A percentile compares a stretch with the other conserved stretches of the same genome.
Evolutionary conservation across 177 flowering plant species (phyloP).

Genomic region (Vitis hybrid): DNA sequence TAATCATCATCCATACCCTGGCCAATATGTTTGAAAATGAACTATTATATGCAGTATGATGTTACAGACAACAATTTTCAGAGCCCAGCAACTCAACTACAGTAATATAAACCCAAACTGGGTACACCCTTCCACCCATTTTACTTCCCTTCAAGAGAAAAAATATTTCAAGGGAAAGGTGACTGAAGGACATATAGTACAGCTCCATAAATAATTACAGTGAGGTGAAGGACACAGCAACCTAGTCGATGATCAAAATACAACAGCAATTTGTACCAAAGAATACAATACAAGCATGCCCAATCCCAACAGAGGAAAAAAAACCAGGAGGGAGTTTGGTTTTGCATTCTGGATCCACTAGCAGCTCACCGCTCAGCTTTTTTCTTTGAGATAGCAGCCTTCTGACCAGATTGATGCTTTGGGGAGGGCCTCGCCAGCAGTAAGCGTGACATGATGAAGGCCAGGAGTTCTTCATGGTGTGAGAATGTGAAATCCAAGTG

Average conservation of each 20-base stretch:
- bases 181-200: background rate
- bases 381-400: conserved; percentile 35
- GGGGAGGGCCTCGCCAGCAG: conserved; percentile 51
- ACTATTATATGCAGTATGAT: conserved; percentile 1
- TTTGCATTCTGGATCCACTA: background rate
- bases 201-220: background rate
- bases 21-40: no score
- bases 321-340: background rate
- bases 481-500: conserved; percentile 95
- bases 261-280: no score
- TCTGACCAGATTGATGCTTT: conserved; percentile 22
- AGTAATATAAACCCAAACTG: background rate
- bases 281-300: background rate
- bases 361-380: conserved; percentile 13
- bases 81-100: background rate
- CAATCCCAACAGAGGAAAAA: background rate
- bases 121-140: background rate
- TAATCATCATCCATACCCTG: no score
- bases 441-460: conserved; percentile 85
- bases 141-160: conserved; percentile 2
- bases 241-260: background rate
- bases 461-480: conserved; percentile 83
- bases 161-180: background rate
- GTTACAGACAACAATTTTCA: background rate
- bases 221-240: background rate